Base-by-base conservation (phyloP, 768 basidiomycete species). In the Phaeotremella skinneri region DNA sequence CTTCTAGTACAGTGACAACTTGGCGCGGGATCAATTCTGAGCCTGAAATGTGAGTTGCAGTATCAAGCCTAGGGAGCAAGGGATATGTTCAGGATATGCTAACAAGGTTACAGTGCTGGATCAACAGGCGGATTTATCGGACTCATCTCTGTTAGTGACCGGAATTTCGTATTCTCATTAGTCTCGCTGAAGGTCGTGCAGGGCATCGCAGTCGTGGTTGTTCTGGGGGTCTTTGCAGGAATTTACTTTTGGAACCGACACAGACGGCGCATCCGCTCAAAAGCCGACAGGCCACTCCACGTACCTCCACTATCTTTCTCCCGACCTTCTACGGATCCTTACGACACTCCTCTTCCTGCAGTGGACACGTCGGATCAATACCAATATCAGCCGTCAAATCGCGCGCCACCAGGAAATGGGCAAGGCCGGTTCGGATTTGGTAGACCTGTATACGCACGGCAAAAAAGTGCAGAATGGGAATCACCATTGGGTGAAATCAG, bases 91-190 rank as follows among this genome's bases (percentile, higher is more conserved):
- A 26, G 32, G 17, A 25, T 13, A 3, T 20, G 45, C 45, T 54
- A 29, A 48, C 2, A 20, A 6, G 20, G 11, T 13, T 23, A 6
- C 27, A 61, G 60, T 27, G 60, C 60, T 16, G 60, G 60, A 3
- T 61, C 60, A 20, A 56, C 60, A 21, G 60, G 60, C 4, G 60
- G 60, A 21, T 61, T 61, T 34, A 56, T 61, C 25, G 60, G 60
- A 9, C 23, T 61, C 39, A 61, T 61, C 49, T 55, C 60, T 2
- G 60, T 61, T n/a, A 51, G 60, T 32, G 5, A 4, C 4, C 25
- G 20, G 39, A 34, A 31, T 25, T 32, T 9, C 14, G n/a, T 34
- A 27, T 16, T 6, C 13, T 29, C 3, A 49, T 20, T 7, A 23
- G 16, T 26, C 7, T 39, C 3, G 20, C 25, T 13, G 32, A 3